Evolutionary conservation across 2,329 filamentous ascomycete genomes (phyloP).

Genomic region (Magnaporthiopsis poae): DNA sequence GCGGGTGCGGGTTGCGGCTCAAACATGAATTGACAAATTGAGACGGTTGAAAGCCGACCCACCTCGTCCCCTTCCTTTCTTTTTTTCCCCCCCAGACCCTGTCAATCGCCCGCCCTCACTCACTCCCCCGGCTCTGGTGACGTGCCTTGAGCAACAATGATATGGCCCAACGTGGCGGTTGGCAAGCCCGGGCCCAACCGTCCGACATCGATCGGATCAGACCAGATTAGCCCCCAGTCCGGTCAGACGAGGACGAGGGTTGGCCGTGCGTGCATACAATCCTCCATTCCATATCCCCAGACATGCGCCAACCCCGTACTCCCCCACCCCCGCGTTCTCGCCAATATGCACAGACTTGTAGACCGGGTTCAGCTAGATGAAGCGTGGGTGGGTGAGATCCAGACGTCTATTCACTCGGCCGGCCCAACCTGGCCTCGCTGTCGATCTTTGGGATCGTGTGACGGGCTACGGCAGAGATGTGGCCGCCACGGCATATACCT

Average conservation of each 20-base stretch:
- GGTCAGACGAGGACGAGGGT: neutral
- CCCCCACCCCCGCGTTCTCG: no score
- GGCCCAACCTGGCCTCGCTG: neutral
- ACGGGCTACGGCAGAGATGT: neutral
- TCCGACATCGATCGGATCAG: neutral
- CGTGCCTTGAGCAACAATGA: no score
- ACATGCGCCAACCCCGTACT: neutral
- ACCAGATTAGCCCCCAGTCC: neutral
- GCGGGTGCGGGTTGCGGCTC: neutral
- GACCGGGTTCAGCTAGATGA: neutral
- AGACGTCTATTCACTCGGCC: neutral
- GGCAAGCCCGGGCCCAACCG: neutral
- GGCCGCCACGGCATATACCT: neutral
- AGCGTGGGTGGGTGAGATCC: neutral
- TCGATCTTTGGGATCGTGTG: no score
- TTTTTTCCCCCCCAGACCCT: neutral
- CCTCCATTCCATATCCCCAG: neutral
- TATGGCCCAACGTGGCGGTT: neutral
- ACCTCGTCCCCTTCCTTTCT: neutral
- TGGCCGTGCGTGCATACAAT: neutral
- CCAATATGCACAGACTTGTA: neutral
- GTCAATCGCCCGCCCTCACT: neutral
- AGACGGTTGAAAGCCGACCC: neutral
- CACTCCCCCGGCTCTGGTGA: neutral
- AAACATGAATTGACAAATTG: slow-evolving; percentile 7